A percentile compares a stretch with the other conserved stretches of the same genome.
phyloP scores from a whole-genome alignment of 805 yeast species.

The Kazachstania viticola region DNA sequence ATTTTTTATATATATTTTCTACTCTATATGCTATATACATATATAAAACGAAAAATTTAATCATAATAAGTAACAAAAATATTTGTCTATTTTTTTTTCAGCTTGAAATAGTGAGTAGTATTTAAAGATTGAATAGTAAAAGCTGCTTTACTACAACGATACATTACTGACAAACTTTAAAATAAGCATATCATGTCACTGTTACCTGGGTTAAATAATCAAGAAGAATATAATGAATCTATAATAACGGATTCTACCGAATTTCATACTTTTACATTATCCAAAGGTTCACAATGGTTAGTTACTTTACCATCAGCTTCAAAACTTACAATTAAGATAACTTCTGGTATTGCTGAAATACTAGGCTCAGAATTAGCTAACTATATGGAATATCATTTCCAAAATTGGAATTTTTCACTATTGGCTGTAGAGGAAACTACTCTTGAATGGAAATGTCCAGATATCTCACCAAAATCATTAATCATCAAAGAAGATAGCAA shows the following conservation, averaged over 20 bases:
- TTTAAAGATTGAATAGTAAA: too few species aligned
- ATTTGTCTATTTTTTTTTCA: too few species aligned
- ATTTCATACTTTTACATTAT: constrained; percentile 10
- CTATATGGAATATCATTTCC: constrained; percentile 49
- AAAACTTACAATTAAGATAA: constrained; percentile 26
- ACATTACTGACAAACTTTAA: too few species aligned
- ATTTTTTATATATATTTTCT: too few species aligned
- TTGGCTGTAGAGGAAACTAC: constrained; percentile 57
- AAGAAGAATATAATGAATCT: constrained; percentile 2
- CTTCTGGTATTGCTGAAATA: constrained; percentile 73
- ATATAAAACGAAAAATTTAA: too few species aligned
- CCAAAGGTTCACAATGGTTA: constrained; percentile 23
- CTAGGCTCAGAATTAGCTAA: constrained; percentile 87
- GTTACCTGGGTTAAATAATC: constrained; percentile 14
- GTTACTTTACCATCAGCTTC: constrained; percentile 31
- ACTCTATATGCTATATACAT: too few species aligned
- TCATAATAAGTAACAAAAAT: too few species aligned
- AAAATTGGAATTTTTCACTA: constrained; percentile 43
- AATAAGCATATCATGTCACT: constrained; percentile 1
- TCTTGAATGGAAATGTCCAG: constrained; percentile 34
- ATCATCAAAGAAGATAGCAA: constrained; percentile 45
- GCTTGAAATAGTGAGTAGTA: too few species aligned
- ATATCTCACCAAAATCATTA: constrained; percentile 13
- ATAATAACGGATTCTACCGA: constrained; percentile 11
- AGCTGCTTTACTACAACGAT: too few species aligned